These are phyloP conservation scores for Schwanniomyces vanrijiae DNA, from an alignment of 805 yeast genomes.

Conservation along the genomic window DNA sequence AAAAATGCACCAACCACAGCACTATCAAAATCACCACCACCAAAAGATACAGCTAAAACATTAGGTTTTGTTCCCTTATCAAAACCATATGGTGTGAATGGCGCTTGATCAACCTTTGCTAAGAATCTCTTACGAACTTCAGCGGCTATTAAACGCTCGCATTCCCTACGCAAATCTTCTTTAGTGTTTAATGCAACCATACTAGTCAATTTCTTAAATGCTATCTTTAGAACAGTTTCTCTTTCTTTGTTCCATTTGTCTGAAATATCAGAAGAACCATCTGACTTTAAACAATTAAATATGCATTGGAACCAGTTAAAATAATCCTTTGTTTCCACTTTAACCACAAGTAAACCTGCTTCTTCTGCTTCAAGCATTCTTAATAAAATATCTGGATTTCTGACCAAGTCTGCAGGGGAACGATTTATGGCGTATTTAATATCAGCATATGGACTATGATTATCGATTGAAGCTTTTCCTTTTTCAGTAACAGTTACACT, in stretches of 20 bases:
- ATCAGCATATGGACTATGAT: slow-evolving; percentile 78
- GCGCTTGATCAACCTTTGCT: slow-evolving; percentile 86
- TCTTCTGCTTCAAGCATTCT: slow-evolving; percentile 92
- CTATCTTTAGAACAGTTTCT: slow-evolving; percentile 60
- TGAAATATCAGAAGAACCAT: slow-evolving; percentile 74
- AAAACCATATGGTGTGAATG: slow-evolving; percentile 77
- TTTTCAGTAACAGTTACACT: slow-evolving; percentile 82
- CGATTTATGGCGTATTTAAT: slow-evolving; percentile 88
- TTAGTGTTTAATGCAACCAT: slow-evolving; percentile 74
- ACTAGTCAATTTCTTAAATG: slow-evolving; percentile 66
- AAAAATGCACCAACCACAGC: slow-evolving; percentile 82
- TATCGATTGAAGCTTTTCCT: slow-evolving; percentile 65
- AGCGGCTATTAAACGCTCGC: slow-evolving; percentile 67
- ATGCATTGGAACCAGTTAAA: slow-evolving; percentile 42
- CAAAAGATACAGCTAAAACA: slow-evolving; percentile 78
- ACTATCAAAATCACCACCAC: slow-evolving; percentile 81
- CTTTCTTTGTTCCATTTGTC: slow-evolving; percentile 81
- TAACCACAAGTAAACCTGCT: slow-evolving; percentile 66
- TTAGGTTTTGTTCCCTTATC: slow-evolving; percentile 83
- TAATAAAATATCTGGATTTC: slow-evolving; percentile 76
- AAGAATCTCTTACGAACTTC: slow-evolving; percentile 71
- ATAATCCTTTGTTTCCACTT: slow-evolving; percentile 52
- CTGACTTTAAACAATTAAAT: slow-evolving; percentile 60
- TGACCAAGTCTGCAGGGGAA: slow-evolving; percentile 69
- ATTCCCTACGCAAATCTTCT: slow-evolving; percentile 74